Evolutionary conservation across 1,284 basidiomycete genomes (phyloP).

Genomic region (Neonothopanus nambi): DNA sequence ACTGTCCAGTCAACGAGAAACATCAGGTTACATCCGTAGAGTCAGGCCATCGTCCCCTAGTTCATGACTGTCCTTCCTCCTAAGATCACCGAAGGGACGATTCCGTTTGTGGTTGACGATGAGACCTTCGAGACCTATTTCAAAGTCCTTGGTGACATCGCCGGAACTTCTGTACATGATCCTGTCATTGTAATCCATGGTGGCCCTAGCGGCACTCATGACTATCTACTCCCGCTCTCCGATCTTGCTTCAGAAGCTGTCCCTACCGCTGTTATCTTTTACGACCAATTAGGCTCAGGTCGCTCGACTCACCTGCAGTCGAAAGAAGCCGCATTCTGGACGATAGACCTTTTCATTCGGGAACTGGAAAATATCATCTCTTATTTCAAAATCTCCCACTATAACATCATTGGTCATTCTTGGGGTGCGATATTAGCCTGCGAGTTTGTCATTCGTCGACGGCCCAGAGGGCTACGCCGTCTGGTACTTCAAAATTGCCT

Average conservation of each 20-base stretch:
- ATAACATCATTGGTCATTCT: slow-evolving; percentile 46
- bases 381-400: slow-evolving; percentile 39
- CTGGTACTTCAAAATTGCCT: slow-evolving; percentile 41
- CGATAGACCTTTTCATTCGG: slow-evolving; percentile 41
- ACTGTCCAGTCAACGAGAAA: too few species aligned
- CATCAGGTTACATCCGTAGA: too few species aligned
- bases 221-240: slow-evolving; percentile 37
- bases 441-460: slow-evolving; percentile 22
- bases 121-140: slow-evolving; percentile 44
- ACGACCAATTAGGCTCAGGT: slow-evolving; percentile 53
- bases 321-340: slow-evolving; percentile 44
- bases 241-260: slow-evolving; percentile 31
- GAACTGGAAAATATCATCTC: slow-evolving; percentile 46
- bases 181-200: slow-evolving; percentile 48
- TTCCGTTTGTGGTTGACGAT: not conserved
- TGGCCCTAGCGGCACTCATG: slow-evolving; percentile 41
- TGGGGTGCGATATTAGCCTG: slow-evolving; percentile 51
- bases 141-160: slow-evolving; percentile 42
- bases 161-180: slow-evolving; percentile 11
- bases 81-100: not conserved
- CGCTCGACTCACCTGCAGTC: slow-evolving; percentile 47
- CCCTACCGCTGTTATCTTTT: slow-evolving; percentile 43
- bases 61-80: too few species aligned
- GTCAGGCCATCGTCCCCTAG: too few species aligned
- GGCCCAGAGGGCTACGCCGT: slow-evolving; percentile 41